Percentiles rank a stretch among this genome's conserved stretches.
phyloP scores from a whole-genome alignment of 2,329 filamentous ascomycete genomes.

The Colletotrichum sansevieriae region DNA sequence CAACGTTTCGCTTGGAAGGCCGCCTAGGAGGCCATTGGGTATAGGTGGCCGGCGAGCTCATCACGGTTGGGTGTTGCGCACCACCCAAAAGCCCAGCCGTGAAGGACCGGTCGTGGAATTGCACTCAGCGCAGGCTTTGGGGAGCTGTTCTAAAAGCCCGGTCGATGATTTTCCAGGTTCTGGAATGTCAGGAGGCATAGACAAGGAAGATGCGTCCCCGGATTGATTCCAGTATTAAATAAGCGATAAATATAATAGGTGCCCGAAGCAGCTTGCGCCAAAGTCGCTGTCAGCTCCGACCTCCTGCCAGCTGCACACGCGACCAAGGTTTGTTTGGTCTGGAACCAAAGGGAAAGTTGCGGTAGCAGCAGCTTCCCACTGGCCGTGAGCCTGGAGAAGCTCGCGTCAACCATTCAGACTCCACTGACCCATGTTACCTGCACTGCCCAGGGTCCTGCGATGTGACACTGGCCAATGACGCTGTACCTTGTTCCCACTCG shows the following conservation, averaged over 20 bases:
- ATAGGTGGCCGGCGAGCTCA: conserved; percentile 41
- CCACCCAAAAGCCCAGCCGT: conserved; percentile 36
- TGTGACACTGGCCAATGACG: background rate
- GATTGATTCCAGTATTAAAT: background rate
- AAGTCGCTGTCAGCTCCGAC: conserved; percentile 10
- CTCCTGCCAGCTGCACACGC: conserved; percentile 26
- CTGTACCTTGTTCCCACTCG: conserved; percentile 16
- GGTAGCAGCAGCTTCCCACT: conserved; percentile 17
- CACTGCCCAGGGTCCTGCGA: conserved; percentile 3
- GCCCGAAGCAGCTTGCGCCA: background rate
- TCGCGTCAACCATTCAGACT: conserved; percentile 29
- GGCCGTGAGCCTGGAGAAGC: conserved; percentile 21
- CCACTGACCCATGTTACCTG: conserved; percentile 27
- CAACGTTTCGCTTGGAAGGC: conserved; percentile 61
- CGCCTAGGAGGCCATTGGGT: conserved; percentile 56
- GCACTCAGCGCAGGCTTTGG: conserved; percentile 39
- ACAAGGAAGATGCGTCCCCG: conserved; percentile 9
- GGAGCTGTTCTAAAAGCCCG: conserved; percentile 4
- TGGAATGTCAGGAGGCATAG: conserved; percentile 20
- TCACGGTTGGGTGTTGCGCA: conserved; percentile 40
- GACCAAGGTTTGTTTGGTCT: conserved; percentile 21
- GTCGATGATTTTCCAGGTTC: background rate
- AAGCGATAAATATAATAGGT: background rate
- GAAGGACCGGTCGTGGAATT: conserved; percentile 45
- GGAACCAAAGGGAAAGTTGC: conserved; percentile 15